A percentile compares a stretch with the other conserved stretches of the same genome.
Conservation (phyloP, 169 alveolate species). For the Cyclospora cayetanensis region DNA sequence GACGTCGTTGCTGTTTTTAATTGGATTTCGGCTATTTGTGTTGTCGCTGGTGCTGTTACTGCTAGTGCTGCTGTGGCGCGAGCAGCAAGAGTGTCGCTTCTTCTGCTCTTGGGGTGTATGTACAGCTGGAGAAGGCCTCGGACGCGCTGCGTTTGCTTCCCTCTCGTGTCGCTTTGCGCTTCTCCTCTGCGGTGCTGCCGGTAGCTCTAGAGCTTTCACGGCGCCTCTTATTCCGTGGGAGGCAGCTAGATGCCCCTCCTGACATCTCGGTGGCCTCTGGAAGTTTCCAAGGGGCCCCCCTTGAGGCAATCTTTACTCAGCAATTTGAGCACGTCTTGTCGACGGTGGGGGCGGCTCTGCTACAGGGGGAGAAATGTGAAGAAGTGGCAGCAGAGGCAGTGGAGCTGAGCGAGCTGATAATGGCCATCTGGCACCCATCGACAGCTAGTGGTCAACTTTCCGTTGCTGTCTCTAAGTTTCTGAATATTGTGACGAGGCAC, state of each 20-base stretch:
- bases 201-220: slow-evolving; percentile 18
- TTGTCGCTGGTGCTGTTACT: background rate
- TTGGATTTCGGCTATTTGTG: too few species aligned
- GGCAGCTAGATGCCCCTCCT: background rate
- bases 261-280: too few species aligned
- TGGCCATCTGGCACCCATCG: background rate
- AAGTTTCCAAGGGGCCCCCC: too few species aligned
- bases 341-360: background rate
- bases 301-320: background rate
- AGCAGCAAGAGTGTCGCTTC: background rate
- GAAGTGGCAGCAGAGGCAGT: background rate
- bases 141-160: slow-evolving; percentile 19
- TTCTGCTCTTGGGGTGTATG: background rate
- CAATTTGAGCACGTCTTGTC: background rate
- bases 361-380: background rate
- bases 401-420: background rate
- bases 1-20: background rate
- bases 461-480: background rate
- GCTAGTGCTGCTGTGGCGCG: background rate
- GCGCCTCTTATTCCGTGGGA: background rate
- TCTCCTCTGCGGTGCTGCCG: background rate
- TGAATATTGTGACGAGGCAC: background rate
- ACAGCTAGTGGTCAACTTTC: background rate
- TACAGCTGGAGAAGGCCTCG: slow-evolving; percentile 26
- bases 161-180: background rate